A percentile compares a stretch with the other conserved stretches of the same genome.
These are phyloP conservation scores for Lipomyces yamadae DNA, from an alignment of 805 yeast species.

Conservation along the genomic window DNA sequence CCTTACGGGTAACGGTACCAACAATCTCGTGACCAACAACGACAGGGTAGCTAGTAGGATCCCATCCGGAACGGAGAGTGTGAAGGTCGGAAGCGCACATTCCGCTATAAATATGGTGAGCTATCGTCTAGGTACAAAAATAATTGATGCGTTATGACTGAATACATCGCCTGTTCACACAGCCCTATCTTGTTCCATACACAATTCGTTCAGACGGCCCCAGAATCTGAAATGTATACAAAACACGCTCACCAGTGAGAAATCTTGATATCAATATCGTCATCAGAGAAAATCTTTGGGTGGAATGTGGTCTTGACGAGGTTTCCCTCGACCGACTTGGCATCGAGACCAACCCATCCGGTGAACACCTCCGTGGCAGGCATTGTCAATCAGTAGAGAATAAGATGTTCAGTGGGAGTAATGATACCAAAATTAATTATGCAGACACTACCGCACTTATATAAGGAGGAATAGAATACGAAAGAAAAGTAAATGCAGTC, in stretches of 20 bases:
- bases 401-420: neutral
- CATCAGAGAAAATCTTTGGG: conserved; percentile 37
- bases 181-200: neutral
- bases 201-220: neutral
- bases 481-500: neutral
- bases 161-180: neutral
- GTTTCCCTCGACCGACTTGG: conserved; percentile 38
- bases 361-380: conserved; percentile 35
- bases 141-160: neutral
- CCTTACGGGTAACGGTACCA: conserved; percentile 51
- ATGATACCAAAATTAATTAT: neutral
- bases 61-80: conserved; percentile 59
- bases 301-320: conserved; percentile 31
- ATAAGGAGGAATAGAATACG: neutral
- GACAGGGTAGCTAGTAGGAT: conserved; percentile 45
- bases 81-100: conserved; percentile 69
- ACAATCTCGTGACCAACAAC: conserved; percentile 58
- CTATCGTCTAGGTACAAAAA: neutral
- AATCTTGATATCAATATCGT: conserved; percentile 37
- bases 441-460: neutral
- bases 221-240: neutral
- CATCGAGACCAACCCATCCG: conserved; percentile 35
- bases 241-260: conserved; percentile 31
- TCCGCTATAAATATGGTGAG: conserved; percentile 38
- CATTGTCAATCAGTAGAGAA: conserved; percentile 9